These are phyloP conservation scores for Candida incommunis DNA, from an alignment of 805 yeast genomes.

Conservation along the genomic window DNA sequence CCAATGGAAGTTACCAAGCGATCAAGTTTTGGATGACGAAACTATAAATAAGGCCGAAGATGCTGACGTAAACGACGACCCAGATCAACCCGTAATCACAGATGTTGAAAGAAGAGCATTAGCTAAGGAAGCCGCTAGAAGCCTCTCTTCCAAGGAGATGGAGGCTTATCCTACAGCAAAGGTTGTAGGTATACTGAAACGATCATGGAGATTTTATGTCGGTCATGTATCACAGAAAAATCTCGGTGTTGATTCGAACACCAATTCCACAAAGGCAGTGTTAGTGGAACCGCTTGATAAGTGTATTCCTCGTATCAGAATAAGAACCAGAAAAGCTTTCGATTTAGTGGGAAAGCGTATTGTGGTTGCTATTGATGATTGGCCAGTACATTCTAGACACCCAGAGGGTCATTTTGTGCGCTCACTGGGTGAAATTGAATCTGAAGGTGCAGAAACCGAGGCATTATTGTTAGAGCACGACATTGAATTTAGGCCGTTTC, in stretches of 20 bases:
- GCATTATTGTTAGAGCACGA: conserved; percentile 88
- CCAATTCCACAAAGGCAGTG: conserved; percentile 62
- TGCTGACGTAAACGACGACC: conserved; percentile 31
- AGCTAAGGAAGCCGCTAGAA: conserved; percentile 61
- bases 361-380: conserved; percentile 81
- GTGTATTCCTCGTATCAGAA: conserved; percentile 73
- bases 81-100: conserved; percentile 34
- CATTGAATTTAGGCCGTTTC: conserved; percentile 91
- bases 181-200: conserved; percentile 72
- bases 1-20: conserved; percentile 80
- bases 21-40: conserved; percentile 66
- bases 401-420: conserved; percentile 95
- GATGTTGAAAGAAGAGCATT: conserved; percentile 60
- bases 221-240: conserved; percentile 49
- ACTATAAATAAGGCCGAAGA: conserved; percentile 39
- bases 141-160: conserved; percentile 32
- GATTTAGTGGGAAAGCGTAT: conserved; percentile 81
- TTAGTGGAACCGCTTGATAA: conserved; percentile 83
- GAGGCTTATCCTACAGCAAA: conserved; percentile 83
- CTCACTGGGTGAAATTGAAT: conserved; percentile 77
- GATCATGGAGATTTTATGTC: conserved; percentile 94
- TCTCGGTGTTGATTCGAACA: conserved; percentile 20
- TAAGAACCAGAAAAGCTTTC: conserved; percentile 72
- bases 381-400: conserved; percentile 72
- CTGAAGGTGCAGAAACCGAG: conserved; percentile 91